Base-by-base conservation (phyloP, 2,329 filamentous ascomycete species). In the Penicillium expansum region DNA sequence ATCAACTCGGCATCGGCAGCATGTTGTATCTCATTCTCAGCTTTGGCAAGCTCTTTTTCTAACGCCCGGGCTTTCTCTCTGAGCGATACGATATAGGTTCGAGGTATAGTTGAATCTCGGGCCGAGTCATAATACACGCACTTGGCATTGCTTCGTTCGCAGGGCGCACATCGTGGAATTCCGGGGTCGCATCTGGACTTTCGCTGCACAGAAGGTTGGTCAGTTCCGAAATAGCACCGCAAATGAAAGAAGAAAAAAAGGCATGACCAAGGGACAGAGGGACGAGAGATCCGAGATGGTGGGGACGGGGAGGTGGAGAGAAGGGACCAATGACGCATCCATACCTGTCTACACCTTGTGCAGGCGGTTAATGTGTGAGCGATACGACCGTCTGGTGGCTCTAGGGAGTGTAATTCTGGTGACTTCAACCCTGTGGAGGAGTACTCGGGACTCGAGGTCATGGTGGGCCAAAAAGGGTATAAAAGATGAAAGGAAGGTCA, bases 111-210 rank as follows among this genome's bases (percentile, higher is more conserved):
- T 68, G 86, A 86, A 61, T 90, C 89, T 73, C 92, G 94, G 50
- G 89, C 83, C 30, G 92, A 91, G 76, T 99, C 94, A 73, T 89
- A 96, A 78, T 97, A 99, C 71, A 97, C 93, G 82, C 94, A 99
- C 59, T 86, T 84, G 30, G 92, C 91, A 68, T 92, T 92, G 62
- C 91, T 92, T 66, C 93, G 86, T 77, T 97, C 92, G 78, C 94
- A 99, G 22, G 93, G 92, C 18, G 91, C 84, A 75, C 94, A 99
- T 69, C 90, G 89, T 39, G 94, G 94, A 22, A 99, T 84, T 14
- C 90, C 90, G 4, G 94, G 90, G 76, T 97, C 94, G 79, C 94
- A 99, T 80, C 92, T 84, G 37, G 93, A 97, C 81, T 99, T 99
- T 69, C 93, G 87, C 92, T 96, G 70, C 57, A 56, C 38, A 53